Evolutionary conservation across 202 grass and related monocot species (phyloP).

Genomic region (Digitaria exilis): DNA sequence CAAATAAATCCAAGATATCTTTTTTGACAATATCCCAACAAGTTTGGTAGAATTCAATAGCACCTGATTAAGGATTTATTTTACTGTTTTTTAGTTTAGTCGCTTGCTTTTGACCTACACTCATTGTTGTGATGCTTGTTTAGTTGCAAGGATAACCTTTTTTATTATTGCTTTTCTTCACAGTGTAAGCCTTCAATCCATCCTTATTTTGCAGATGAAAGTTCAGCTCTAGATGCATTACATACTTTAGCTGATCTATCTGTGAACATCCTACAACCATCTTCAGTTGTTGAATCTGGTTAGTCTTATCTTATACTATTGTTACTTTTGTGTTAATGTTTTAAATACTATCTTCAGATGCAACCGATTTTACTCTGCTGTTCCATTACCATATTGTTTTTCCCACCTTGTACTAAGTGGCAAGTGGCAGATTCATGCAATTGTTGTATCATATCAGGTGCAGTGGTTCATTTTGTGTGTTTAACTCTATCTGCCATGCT

Average conservation of each 20-base stretch:
- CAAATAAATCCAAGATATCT: too few relatives aligned
- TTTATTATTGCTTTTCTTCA: conserved; percentile 28
- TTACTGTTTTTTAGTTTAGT: conserved; percentile 11
- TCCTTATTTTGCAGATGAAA: conserved; percentile 68
- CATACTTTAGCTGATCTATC: conserved; percentile 94
- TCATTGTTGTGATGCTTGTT: conserved; percentile 16
- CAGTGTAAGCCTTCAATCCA: neutral
- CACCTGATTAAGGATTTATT: neutral
- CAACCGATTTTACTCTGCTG: neutral
- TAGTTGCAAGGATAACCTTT: conserved; percentile 28
- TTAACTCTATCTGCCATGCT: neutral
- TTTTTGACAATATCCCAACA: too few relatives aligned
- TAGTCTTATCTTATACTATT: conserved; percentile 47
- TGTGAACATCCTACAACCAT: conserved; percentile 90
- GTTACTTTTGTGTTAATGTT: conserved; percentile 2
- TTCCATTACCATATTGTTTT: conserved; percentile 22
- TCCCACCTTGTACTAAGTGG: neutral
- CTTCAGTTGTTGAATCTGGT: conserved; percentile 81
- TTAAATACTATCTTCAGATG: conserved; percentile 25
- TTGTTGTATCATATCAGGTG: conserved; percentile 6
- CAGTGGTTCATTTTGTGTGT: conserved; percentile 31
- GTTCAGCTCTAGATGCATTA: conserved; percentile 73
- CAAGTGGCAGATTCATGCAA: conserved; percentile 10
- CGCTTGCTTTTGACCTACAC: neutral
- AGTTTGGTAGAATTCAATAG: too few relatives aligned